Percentiles rank a stretch among this genome's conserved stretches.
Evolutionary conservation across 1,284 basidiomycete genomes (phyloP).

Genomic region (Thecaphora thlaspeos): DNA sequence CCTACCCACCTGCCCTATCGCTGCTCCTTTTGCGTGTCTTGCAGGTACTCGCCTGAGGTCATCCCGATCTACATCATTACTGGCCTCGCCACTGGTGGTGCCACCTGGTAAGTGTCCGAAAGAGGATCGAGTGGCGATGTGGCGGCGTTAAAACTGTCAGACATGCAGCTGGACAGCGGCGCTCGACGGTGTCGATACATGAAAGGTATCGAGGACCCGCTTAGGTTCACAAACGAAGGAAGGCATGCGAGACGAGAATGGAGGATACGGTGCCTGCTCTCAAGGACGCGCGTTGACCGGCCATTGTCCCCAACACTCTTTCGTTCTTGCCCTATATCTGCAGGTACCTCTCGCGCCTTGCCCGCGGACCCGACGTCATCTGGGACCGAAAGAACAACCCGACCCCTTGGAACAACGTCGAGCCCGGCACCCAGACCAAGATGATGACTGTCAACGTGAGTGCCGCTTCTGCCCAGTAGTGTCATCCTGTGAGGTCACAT

Average conservation of each 20-base stretch:
- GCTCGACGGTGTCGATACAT: no score
- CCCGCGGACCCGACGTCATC: constrained; percentile 51
- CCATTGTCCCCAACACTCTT: neutral
- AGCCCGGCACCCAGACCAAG: constrained; percentile 53
- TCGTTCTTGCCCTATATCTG: neutral
- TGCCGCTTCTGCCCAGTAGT: neutral
- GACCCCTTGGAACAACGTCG: constrained; percentile 52
- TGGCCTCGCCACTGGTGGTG: constrained; percentile 46
- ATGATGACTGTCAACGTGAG: constrained; percentile 45
- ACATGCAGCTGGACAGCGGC: no score
- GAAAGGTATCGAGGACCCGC: no score
- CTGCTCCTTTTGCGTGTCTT: neutral
- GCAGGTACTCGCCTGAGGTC: constrained; percentile 41
- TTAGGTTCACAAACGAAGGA: no score
- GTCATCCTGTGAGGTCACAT: no score
- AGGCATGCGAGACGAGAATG: no score
- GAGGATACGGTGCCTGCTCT: no score
- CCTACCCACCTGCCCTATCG: neutral
- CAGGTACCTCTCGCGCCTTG: constrained; percentile 48
- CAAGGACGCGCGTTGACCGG: neutral
- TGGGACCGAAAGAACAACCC: constrained; percentile 57
- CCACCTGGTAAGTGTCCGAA: constrained; percentile 46
- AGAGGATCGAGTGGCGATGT: no score
- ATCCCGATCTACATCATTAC: constrained; percentile 51
- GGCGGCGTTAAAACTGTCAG: no score